Base-by-base conservation (phyloP, 257 asterid species). In the Solanum microdontum region DNA sequence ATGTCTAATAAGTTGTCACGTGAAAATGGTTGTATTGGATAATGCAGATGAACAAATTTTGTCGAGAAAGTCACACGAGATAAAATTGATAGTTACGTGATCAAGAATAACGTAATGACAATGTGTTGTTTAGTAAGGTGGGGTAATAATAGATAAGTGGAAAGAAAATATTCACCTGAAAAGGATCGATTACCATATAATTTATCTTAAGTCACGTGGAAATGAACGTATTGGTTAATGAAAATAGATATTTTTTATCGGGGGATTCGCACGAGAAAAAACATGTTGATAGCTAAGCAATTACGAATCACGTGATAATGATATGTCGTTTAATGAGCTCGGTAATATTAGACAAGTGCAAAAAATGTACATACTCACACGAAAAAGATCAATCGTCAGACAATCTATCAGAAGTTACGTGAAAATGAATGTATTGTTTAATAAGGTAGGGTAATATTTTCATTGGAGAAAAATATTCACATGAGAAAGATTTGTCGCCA, bases 261-360 rank as follows among this genome's bases (percentile, higher is more conserved):
- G 23, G 64, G 64, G 0, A 55, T 55, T 55, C 1, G 2, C 64
- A 55, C n/a, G 64, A 55, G n/a, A 55, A 55, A 55, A 51, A 55
- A 55, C 1, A 55, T 17, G 2, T 17, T 55, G 64, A 55, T 17
- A 55, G 10, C 10, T 55, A 55, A 17, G n/a, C 10, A 17, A 55
- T 55, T 17, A 55, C 10, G 64, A 55, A 55, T 17, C 9, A 55
- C 1, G 64, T 55, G 64, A 17, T 6, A 17, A 55, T 55, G n/a
- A 55, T 55, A 17, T 17, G 10, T 17, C 64, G 2, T 6, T 17
- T 55, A 17, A 55, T 55, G 4, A 55, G 64, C 0, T 55, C 0
- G 9, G 64, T 55, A 17, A 55, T 55, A 55, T 55, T 55, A 15
- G n/a, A 55, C 10, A 55, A 55, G n/a, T 55, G n/a, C n/a, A 55